These are phyloP conservation scores for Carex kokanica DNA, from an alignment of 176 grass and related monocot genomes.

Conservation along the genomic window DNA sequence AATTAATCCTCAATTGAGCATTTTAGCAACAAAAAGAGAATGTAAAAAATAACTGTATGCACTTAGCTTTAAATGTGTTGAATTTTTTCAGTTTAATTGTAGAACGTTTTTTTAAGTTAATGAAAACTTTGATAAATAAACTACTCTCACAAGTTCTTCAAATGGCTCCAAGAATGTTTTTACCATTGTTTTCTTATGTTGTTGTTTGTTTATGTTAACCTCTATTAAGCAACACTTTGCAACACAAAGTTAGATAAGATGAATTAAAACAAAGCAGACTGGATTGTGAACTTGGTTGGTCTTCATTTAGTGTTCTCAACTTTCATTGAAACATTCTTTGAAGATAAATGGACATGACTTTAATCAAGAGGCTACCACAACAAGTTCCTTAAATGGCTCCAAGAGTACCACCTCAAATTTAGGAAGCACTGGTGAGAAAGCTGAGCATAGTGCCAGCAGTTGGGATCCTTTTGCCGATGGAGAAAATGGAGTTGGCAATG, in stretches of 20 bases:
- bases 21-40: not conserved
- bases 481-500: conserved; percentile 11
- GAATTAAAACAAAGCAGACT: not conserved
- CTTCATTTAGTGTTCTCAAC: not conserved
- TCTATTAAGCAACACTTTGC: not conserved
- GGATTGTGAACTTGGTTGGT: not conserved
- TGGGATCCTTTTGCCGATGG: not conserved
- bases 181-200: not conserved
- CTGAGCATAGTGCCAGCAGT: not conserved
- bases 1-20: not conserved
- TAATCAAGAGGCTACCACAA: not conserved
- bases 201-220: not conserved
- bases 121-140: not conserved
- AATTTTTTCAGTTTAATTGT: not conserved
- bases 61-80: not conserved
- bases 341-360: conserved; percentile 24
- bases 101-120: not conserved
- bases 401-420: conserved; percentile 11
- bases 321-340: conserved; percentile 4
- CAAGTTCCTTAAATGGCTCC: conserved; percentile 4
- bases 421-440: not conserved
- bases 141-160: not conserved
- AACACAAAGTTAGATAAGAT: not conserved
- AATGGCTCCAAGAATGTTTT: not conserved
- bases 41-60: not conserved